Base-by-base conservation (phyloP, 495 filamentous ascomycete species). In the Penicillium cataractarum region DNA sequence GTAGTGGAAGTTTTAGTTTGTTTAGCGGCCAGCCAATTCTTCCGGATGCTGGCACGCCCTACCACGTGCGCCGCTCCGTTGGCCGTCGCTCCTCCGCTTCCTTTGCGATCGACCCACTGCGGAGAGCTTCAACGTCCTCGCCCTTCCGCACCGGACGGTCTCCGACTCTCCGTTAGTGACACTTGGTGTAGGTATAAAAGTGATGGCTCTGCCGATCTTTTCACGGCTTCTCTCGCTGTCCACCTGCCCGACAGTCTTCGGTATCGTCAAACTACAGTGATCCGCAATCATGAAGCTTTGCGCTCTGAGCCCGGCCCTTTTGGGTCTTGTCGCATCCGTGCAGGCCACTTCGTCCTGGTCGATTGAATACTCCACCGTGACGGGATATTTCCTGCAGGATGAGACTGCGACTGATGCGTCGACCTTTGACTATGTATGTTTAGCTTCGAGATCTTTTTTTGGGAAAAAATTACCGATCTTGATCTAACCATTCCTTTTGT, bases 351-450 rank as follows among this genome's bases (percentile, higher is more conserved):
- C 46, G 7, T n/a, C n/a, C n/a, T n/a, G n/a, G n/a, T 50, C 51
- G 9, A 76, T 89, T 52, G 80, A 85, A 53, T 92, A 91, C 67
- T 82, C 83, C 3, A 85, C 84, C 6, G 84, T 92, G 13, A 77
- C 84, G 6, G 90, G 87, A 2, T 90, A 87, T 70, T 92, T 92
- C 69, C 72, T 84, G 17, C 90, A 93, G 71, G 89, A 92, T 73
- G 81, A 90, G 52, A 76, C 76, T 1, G 71, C 78, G 9, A 92
- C 90, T 2, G 80, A 90, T 67, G 66, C 86, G 1, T 74, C 75
- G 13, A 84, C 79, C 1, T 92, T 92, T 71, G 86, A 90, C 71
- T 92, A 87, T 70, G 87, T 89, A 74, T 53, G 78, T 62, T 12
- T 32, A 40, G 3, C 32, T 31, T 0, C 29, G 24, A 32, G 17